Evolutionary conservation across 305 asterid genomes (phyloP), one percentile per base, ranked within the genome.

Genomic region (Andrographis paniculata): DNA sequence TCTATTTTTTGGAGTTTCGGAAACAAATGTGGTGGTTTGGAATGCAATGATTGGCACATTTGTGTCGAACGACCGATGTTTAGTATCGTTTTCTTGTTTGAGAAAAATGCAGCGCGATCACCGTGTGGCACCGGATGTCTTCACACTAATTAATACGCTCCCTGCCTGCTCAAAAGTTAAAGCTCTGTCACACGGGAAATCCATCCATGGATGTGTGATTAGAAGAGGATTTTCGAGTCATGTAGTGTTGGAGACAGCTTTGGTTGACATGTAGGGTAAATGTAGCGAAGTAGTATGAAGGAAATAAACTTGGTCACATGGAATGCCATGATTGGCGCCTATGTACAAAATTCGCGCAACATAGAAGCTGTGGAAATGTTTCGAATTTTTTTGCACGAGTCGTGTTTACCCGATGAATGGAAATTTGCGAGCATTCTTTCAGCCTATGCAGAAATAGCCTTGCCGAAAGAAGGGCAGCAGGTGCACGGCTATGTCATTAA

Each of bases 141-240:
- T 81, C 68, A 82, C 94, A n/a, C 52, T 82, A 65, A 71, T 79
- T 51, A 82, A 76, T 67, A 59, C 74, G 67, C 79, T 82, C 10
- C 80, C 74, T 1, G 67, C 81, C 0, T 72, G 88, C 60, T 53
- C 69, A 6, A 74, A 52, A 30, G 53, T 66, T 46, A 57, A 70
- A 59, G 74, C 63, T 18, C 21, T 58, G 20, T 42, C 16, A 20
- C 66, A 41, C 27, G 87, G 87, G 16, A 71, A 59, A 63, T 64
- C 68, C 2, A 50, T 82, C 48, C 87, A 78, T 56, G 78, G 77
- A 43, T 55, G 56, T 47, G 73, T 78, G 13, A 59, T 73, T 58
- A 67, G 72, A 46, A 64, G 60, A 38, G 66, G 69, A 14, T 62
- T 55, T 48, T 50, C 64, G 39, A 63, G 71, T 52, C 74, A 77